Evolutionary conservation across 2,329 filamentous ascomycete genomes (phyloP).

Genomic region (Didymellaceae sp.): DNA sequence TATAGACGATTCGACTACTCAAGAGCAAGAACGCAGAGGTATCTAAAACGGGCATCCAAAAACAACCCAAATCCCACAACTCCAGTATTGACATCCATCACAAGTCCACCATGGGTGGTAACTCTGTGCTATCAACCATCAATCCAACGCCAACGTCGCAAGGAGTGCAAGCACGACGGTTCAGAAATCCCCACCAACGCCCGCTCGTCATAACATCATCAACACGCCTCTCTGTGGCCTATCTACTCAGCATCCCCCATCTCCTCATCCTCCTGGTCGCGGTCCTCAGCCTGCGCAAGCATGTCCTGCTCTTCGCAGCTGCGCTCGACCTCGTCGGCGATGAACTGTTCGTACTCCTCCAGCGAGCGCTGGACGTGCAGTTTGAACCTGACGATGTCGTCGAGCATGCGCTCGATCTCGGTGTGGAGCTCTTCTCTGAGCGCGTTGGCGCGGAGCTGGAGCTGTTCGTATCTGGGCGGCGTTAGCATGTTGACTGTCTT

Average conservation of each 20-base stretch:
- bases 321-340: conserved; percentile 86
- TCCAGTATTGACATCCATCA: no score
- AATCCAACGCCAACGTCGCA: background rate
- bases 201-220: conserved; percentile 6
- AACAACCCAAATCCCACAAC: background rate
- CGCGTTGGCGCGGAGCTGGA: conserved; percentile 81
- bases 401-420: conserved; percentile 92
- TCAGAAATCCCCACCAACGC: background rate
- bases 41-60: conserved; percentile 8
- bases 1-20: no score
- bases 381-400: conserved; percentile 98
- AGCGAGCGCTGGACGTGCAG: conserved; percentile 92
- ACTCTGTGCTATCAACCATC: background rate
- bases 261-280: conserved; percentile 37
- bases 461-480: conserved; percentile 77
- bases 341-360: conserved; percentile 93
- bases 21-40: conserved; percentile 11
- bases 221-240: background rate
- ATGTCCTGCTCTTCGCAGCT: conserved; percentile 60
- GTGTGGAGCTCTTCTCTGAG: conserved; percentile 98
- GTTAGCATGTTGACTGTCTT: conserved; percentile 12
- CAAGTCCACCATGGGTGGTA: conserved; percentile 7
- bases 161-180: no score
- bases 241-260: conserved; percentile 15
- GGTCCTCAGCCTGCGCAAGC: conserved; percentile 37